A percentile compares a stretch with the other conserved stretches of the same genome.
Conservation (phyloP, 164 flowering plant genomes). For the Kalanchoe fedtschenkoi region DNA sequence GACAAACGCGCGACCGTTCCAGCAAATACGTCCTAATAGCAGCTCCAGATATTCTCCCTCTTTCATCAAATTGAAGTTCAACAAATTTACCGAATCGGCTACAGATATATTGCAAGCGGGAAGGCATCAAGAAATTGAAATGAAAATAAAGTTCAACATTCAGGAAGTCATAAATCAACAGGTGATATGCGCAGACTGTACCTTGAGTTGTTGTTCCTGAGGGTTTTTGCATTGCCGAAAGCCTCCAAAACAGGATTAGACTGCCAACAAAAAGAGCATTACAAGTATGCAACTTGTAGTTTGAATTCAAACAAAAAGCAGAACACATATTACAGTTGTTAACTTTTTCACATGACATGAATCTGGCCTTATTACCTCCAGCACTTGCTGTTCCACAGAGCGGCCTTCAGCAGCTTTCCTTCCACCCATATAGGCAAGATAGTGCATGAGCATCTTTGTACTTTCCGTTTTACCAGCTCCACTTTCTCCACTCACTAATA, state of each 20-base stretch:
- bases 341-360: slow-evolving; percentile 1
- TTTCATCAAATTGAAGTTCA: slow-evolving; percentile 86
- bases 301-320: neutral
- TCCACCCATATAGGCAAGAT: slow-evolving; percentile 96
- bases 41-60: slow-evolving; percentile 90
- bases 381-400: slow-evolving; percentile 78
- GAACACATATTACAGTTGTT: neutral
- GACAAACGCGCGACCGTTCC: slow-evolving; percentile 98
- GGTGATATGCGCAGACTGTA: slow-evolving; percentile 8
- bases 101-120: slow-evolving; percentile 15
- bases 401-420: slow-evolving; percentile 48
- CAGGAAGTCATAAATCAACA: neutral
- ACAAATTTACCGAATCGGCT: slow-evolving; percentile 99
- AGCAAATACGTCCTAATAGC: slow-evolving; percentile 93
- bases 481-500: slow-evolving; percentile 98
- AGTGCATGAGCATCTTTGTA: slow-evolving; percentile 93
- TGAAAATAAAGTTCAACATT: neutral
- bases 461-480: slow-evolving; percentile 99
- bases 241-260: slow-evolving; percentile 99
- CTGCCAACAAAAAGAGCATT: slow-evolving; percentile 30
- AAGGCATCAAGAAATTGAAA: neutral
- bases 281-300: neutral
- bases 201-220: slow-evolving; percentile 98
- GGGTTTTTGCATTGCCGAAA: slow-evolving; percentile 98
- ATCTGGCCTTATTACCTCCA: slow-evolving; percentile 41